These are phyloP conservation scores for Neopestalotiopsis sp. DNA, from an alignment of 2,329 filamentous ascomycete genomes.

Conservation along the genomic window DNA sequence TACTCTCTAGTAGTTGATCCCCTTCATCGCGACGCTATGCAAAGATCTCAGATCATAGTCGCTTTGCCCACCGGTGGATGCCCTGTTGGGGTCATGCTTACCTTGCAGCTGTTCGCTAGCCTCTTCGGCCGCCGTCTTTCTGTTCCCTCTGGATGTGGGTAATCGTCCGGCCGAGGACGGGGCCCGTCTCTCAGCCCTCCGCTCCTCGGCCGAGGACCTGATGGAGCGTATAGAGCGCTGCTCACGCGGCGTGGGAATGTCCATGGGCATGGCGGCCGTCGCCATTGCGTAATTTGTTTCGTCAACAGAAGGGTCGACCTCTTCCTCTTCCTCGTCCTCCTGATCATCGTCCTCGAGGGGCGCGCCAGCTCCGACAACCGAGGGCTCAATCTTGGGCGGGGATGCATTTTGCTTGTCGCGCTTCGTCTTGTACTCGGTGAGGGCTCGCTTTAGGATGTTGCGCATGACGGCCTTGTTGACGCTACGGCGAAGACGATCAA, in stretches of 20 bases:
- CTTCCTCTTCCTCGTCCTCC: conserved; percentile 4
- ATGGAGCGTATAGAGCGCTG: background rate
- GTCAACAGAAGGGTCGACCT: background rate
- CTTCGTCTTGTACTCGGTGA: conserved; percentile 34
- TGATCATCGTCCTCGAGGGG: background rate
- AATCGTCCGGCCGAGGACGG: background rate
- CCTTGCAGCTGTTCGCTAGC: background rate
- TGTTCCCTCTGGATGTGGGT: background rate
- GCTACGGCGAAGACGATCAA: conserved; percentile 41
- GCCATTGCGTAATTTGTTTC: background rate
- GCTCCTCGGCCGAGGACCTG: background rate
- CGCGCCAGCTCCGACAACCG: background rate
- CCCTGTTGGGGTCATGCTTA: conserved; percentile 4
- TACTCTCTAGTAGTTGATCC: conserved; percentile 28
- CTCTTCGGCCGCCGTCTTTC: background rate
- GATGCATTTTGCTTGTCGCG: background rate
- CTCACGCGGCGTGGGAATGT: background rate
- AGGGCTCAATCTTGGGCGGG: conserved; percentile 14
- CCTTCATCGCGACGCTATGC: conserved; percentile 36
- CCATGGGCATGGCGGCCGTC: background rate
- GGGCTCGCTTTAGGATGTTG: conserved; percentile 37
- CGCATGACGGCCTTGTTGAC: conserved; percentile 44
- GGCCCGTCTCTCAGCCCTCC: background rate
- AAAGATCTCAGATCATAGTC: conserved; percentile 28
- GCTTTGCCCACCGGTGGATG: background rate